phyloP scores from a whole-genome alignment of 192 early-diverging fungal genomes.

The Entomortierella lignicola region DNA sequence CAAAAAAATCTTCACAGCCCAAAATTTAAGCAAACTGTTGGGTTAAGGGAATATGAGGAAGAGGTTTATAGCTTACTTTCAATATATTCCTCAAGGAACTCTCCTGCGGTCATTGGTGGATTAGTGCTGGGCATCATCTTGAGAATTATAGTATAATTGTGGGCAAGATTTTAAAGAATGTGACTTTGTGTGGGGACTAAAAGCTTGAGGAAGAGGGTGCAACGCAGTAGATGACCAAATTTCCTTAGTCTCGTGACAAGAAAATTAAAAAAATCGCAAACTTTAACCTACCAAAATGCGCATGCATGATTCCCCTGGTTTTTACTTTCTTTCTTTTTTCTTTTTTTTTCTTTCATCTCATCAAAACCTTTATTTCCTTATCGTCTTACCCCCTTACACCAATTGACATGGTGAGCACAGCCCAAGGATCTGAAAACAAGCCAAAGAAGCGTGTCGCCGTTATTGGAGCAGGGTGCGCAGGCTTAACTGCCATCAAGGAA shows the following conservation, averaged over 20 bases:
- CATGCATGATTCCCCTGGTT: neutral
- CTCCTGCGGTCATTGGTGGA: conserved; percentile 53
- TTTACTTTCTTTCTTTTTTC: neutral
- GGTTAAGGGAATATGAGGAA: neutral
- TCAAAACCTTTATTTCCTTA: too few species aligned
- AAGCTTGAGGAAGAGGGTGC: too few species aligned
- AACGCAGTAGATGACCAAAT: too few species aligned
- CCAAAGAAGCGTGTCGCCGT: conserved; percentile 1
- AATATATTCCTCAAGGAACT: conserved; percentile 66
- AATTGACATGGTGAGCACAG: neutral
- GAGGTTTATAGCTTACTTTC: conserved; percentile 55
- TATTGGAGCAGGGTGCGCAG: conserved; percentile 20
- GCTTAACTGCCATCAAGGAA: conserved; percentile 65
- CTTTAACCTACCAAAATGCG: too few species aligned
- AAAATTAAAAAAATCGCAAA: too few species aligned
- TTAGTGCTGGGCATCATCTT: conserved; percentile 37
- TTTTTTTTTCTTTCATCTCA: neutral
- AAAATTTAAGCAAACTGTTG: too few species aligned
- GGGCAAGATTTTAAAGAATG: neutral
- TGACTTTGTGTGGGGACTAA: neutral
- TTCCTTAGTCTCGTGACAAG: too few species aligned
- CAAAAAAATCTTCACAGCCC: too few species aligned
- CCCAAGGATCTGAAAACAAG: neutral
- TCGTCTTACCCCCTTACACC: too few species aligned
- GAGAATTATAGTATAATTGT: neutral